Evolutionary conservation across 2,329 filamentous ascomycete genomes (phyloP).

Genomic region (Alternaria solani): DNA sequence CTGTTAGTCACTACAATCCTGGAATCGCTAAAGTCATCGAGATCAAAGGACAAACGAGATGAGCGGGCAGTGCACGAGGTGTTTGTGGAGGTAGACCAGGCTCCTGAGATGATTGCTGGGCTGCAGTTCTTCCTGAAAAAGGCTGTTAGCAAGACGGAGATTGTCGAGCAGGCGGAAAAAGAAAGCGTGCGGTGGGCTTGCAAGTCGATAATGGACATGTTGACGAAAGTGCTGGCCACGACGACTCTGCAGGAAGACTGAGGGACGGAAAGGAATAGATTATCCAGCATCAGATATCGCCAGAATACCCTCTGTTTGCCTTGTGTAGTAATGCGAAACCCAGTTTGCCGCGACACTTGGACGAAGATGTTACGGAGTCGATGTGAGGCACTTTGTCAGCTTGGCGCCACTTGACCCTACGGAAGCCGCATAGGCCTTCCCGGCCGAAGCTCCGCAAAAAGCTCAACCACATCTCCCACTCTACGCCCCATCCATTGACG

Average conservation of each 20-base stretch:
- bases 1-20: conserved; percentile 79
- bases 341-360: neutral
- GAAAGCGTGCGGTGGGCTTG: conserved; percentile 60
- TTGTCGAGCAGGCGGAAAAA: conserved; percentile 59
- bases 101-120: conserved; percentile 74
- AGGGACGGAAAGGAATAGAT: neutral
- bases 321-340: conserved; percentile 10
- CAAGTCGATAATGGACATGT: conserved; percentile 47
- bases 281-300: neutral
- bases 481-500: conserved; percentile 51
- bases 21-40: conserved; percentile 63
- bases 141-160: conserved; percentile 72
- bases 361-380: conserved; percentile 11
- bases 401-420: conserved; percentile 35
- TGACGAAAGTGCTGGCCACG: conserved; percentile 46
- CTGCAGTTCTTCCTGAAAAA: conserved; percentile 83
- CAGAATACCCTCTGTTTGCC: conserved; percentile 9
- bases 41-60: conserved; percentile 57
- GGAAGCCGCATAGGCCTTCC: conserved; percentile 26
- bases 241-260: conserved; percentile 52
- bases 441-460: conserved; percentile 42
- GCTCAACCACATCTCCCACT: conserved; percentile 48
- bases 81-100: conserved; percentile 70
- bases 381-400: conserved; percentile 20
- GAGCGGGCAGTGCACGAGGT: conserved; percentile 69